These are phyloP conservation scores for Candida succiphila DNA, from an alignment of 805 yeast genomes.

Conservation along the genomic window DNA sequence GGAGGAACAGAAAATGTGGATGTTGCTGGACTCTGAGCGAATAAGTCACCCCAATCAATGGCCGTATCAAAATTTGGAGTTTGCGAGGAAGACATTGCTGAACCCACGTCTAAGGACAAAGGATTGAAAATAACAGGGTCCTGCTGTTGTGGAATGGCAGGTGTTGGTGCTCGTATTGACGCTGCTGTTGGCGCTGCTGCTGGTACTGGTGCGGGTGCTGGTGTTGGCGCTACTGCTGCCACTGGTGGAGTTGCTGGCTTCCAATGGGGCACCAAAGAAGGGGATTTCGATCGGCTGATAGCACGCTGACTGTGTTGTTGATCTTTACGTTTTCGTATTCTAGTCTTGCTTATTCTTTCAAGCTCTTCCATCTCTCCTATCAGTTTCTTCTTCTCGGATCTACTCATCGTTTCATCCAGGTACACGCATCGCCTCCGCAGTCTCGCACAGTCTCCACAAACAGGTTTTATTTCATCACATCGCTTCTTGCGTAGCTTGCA, in stretches of 20 bases:
- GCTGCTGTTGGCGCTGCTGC: not conserved
- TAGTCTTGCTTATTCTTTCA: conserved; percentile 30
- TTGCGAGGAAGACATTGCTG: not conserved
- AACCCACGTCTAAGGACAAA: conserved; percentile 11
- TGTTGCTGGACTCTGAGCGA: no score
- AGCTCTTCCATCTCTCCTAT: conserved; percentile 26
- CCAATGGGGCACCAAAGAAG: no score
- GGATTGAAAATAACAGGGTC: conserved; percentile 20
- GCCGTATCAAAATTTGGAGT: no score
- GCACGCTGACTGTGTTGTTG: not conserved
- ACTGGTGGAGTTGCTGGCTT: not conserved
- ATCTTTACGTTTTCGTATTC: conserved; percentile 25
- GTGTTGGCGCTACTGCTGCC: not conserved
- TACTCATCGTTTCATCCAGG: conserved; percentile 34
- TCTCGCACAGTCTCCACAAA: conserved; percentile 39
- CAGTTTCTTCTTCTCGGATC: conserved; percentile 25
- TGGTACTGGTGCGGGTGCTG: conserved; percentile 1
- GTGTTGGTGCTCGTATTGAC: no score
- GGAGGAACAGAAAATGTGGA: no score
- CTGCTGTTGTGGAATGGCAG: no score
- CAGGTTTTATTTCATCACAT: conserved; percentile 41
- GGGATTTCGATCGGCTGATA: not conserved
- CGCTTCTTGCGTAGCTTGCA: conserved; percentile 58
- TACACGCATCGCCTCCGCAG: conserved; percentile 38
- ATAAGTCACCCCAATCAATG: no score